Base-by-base conservation (phyloP, 305 asterid genomes). In the Ilex paraguariensis region DNA sequence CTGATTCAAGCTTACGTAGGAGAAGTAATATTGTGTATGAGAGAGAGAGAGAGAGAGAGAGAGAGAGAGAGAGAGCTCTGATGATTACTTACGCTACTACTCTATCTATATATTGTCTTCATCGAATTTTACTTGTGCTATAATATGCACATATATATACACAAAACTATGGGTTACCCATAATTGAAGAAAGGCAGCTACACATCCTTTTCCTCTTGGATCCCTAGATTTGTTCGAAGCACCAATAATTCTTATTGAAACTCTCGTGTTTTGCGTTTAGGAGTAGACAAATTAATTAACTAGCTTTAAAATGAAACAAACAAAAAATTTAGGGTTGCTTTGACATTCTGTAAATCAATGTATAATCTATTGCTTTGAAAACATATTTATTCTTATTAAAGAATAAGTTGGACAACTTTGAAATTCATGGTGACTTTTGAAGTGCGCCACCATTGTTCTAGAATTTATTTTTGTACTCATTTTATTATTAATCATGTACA, bases 221-320 rank as follows among this genome's bases (percentile, higher is more conserved):
- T 21, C 28, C 1, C 28, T 21, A 21, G 28, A 21, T 21, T 21
- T 21, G 28, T 21, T 21, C 28, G 28, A 21, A 1, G 28, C 28
- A 21, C 28, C 28, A 21, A 21, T 21, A 21, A 0, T 21, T 21
- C 2, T 21, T 21, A 21, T 1, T 21, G 28, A 21, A 21, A 21
- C 2, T 21, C 28, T 21, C 28, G 1, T 0, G 28, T 6, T 42
- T 6, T 6, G 48, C 12, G 48, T 42, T 11, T 42, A 6, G 48
- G 10, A 42, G 8, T 7, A 42, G 48, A 11, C 10, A 11, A 11
- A 42, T 42, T 11, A 42, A 7, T 11, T 6, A 31, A 16, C 49
- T 63, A 62, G 70, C 73, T 70, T 76, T 65, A 65, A 60, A 73
- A 49, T 59, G 66, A 79, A 73, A 77, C 64, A 70, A 70, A 62